Conservation (phyloP, 441 rosid genomes). For the Adansonia gregorii region DNA sequence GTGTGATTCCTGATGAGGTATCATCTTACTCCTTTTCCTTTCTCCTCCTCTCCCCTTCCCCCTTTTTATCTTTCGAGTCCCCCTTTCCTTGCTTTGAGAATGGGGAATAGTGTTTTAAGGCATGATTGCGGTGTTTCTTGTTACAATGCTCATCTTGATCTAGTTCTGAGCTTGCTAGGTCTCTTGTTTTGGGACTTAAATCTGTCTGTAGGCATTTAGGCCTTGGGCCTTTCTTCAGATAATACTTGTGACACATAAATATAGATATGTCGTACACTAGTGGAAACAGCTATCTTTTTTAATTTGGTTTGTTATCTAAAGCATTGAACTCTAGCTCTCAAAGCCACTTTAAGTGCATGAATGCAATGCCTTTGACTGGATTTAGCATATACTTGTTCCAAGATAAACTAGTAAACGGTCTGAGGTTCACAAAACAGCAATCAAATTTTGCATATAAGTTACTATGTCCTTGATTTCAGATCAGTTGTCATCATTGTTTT, state of each 20-base stretch:
- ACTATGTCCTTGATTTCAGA: constrained; percentile 2
- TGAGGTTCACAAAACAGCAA: constrained; percentile 18
- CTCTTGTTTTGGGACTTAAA: not conserved
- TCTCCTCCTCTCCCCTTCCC: not conserved
- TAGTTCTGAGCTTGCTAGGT: constrained; percentile 2
- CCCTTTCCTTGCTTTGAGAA: not conserved
- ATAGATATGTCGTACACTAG: not conserved
- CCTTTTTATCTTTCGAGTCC: constrained; percentile 1
- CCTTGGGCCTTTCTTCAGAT: not conserved
- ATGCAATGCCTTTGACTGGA: constrained; percentile 13
- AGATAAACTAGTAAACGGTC: constrained; percentile 7
- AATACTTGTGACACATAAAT: not conserved
- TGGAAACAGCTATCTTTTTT: not conserved
- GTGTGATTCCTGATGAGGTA: constrained; percentile 88
- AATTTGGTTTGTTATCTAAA: not conserved
- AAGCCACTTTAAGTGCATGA: not conserved
- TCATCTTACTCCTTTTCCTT: constrained; percentile 18
- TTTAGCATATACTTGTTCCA: constrained; percentile 6
- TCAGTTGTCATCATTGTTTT: not conserved
- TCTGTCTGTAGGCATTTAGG: not conserved
- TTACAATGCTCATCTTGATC: constrained; percentile 2
- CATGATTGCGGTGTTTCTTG: not conserved
- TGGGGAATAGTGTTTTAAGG: constrained; percentile 11
- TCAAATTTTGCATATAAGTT: constrained; percentile 9
- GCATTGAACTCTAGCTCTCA: not conserved